Percentiles rank a stretch among this genome's conserved stretches.
Evolutionary conservation across 495 filamentous ascomycete genomes (phyloP).

Genomic region (Hypoxylon fuscum): DNA sequence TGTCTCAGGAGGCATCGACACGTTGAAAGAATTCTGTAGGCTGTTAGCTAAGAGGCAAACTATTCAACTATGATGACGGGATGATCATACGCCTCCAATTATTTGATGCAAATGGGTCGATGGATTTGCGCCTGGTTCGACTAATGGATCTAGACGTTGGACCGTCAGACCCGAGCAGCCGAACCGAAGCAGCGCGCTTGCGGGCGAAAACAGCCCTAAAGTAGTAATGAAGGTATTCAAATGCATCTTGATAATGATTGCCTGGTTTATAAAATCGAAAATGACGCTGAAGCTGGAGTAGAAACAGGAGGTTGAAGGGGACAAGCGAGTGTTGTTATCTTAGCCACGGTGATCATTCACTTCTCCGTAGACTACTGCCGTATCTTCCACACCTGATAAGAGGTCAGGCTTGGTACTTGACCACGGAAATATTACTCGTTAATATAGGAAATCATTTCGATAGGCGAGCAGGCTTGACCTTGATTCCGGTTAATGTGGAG

Average conservation of each 20-base stretch:
- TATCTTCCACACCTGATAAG: slow-evolving; percentile 18
- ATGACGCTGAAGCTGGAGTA: neutral
- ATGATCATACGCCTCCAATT: slow-evolving; percentile 63
- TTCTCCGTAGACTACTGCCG: slow-evolving; percentile 32
- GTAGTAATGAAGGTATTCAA: slow-evolving; percentile 50
- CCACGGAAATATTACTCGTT: slow-evolving; percentile 39
- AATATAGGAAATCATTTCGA: slow-evolving; percentile 42
- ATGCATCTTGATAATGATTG: slow-evolving; percentile 45
- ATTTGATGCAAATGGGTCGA: slow-evolving; percentile 57
- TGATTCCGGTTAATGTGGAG: slow-evolving; percentile 47
- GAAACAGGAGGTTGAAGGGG: slow-evolving; percentile 13
- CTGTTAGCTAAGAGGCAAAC: slow-evolving; percentile 1
- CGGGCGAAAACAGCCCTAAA: slow-evolving; percentile 56
- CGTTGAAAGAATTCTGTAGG: slow-evolving; percentile 45
- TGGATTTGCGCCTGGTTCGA: slow-evolving; percentile 49
- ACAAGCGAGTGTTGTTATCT: slow-evolving; percentile 30
- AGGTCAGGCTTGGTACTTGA: slow-evolving; percentile 26
- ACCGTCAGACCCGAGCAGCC: slow-evolving; percentile 58
- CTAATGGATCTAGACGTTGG: slow-evolving; percentile 52
- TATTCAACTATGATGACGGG: slow-evolving; percentile 44
- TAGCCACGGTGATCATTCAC: slow-evolving; percentile 10
- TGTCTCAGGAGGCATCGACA: slow-evolving; percentile 46
- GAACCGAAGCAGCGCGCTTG: slow-evolving; percentile 53
- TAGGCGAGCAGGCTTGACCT: slow-evolving; percentile 35
- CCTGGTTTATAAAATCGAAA: neutral